Base-by-base conservation (phyloP, 1,139 yeast species). In the Magnusiomyces tetraspermus region DNA sequence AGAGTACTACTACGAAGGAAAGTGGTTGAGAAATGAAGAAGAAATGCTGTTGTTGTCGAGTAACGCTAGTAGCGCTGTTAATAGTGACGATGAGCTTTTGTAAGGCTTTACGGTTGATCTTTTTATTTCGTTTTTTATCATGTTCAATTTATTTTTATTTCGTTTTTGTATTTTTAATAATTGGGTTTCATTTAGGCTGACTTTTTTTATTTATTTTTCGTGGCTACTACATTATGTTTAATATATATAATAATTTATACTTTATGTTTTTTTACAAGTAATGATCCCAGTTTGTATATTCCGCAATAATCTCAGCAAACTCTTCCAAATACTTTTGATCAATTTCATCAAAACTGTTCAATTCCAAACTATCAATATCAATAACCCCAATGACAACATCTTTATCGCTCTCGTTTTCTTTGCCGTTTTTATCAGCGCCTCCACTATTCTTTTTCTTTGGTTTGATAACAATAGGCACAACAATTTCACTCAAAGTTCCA, bases 401-500 rank as follows among this genome's bases (percentile, higher is more conserved):
- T 4, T 8, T 4, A 33, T 33, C 38, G 17, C n/a, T 15, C 10
- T n/a, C n/a, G n/a, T n/a, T n/a, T n/a, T n/a, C n/a, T n/a, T n/a
- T n/a, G 11, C 68, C 65, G 2, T 58, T 57, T n/a, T 67, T 62
- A 17, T 71, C 65, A n/a, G n/a, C n/a, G n/a, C n/a, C n/a, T n/a
- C 5, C 10, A 10, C 38, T 17, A 33, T 17, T 15, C 4, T 33
- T 33, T 13, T 33, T 33, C 5, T 15, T 4, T 10, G 38, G n/a
- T 4, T 33, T 33, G 10, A 33, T 8, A 1, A 78, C 55, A 5
- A 92, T 77, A 0, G 97, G 97, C 1, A 92, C 90, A 21, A 92
- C 97, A 31, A 92, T 85, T 66, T 92, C 98, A 66, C 96, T 85
- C 57, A 84, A 76, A 0, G 97, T 90, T 55, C 83, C 96, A 1